Conservation (phyloP, 106 monocot species). For the Narthecium ossifragum region DNA sequence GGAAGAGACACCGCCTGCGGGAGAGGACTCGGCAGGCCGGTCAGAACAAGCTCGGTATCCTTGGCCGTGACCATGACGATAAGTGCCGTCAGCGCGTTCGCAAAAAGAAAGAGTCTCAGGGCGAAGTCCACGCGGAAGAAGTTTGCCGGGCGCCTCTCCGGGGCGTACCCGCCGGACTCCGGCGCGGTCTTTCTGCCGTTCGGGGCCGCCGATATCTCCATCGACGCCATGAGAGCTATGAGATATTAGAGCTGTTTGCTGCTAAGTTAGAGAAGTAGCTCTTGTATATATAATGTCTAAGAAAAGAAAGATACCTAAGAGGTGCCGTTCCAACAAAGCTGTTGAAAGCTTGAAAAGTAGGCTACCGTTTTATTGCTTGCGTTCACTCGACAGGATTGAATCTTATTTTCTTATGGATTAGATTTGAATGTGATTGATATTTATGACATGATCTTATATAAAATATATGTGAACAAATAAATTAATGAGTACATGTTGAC, state of each 20-base stretch:
- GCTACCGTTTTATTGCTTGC: background rate
- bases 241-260: too few species aligned
- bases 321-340: background rate
- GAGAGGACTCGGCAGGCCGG: background rate
- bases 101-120: constrained; percentile 18
- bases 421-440: background rate
- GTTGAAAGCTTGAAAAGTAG: background rate
- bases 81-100: background rate
- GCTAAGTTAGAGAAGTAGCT: too few species aligned
- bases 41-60: constrained; percentile 8
- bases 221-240: too few species aligned
- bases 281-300: too few species aligned
- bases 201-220: background rate
- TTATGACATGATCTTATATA: background rate
- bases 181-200: background rate
- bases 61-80: constrained; percentile 23
- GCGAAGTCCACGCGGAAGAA: constrained; percentile 16
- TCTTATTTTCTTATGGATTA: too few species aligned
- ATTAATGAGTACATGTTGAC: too few species aligned
- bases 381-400: too few species aligned
- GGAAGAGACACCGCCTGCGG: background rate
- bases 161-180: background rate
- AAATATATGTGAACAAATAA: too few species aligned
- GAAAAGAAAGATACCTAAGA: background rate
- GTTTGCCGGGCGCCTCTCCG: background rate